These are phyloP conservation scores for Dendrobium huoshanense DNA, from an alignment of 106 monocot species.

Conservation along the genomic window DNA sequence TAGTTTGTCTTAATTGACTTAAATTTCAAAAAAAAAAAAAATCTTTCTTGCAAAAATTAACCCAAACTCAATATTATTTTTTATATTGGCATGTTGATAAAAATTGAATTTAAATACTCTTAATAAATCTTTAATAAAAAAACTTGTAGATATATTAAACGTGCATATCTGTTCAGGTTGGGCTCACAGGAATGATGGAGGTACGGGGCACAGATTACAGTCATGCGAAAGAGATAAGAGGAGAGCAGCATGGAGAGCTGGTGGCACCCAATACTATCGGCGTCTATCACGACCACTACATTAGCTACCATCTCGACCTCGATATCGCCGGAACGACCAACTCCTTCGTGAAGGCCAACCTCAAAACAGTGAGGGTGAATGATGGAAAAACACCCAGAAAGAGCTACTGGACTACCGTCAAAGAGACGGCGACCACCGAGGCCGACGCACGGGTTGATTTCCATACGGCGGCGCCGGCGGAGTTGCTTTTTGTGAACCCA, in stretches of 20 bases:
- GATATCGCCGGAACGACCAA: slow-evolving; percentile 51
- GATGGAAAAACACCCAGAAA: slow-evolving; percentile 19
- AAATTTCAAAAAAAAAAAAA: no score
- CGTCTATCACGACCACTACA: slow-evolving; percentile 63
- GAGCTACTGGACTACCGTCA: slow-evolving; percentile 61
- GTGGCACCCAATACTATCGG: slow-evolving; percentile 42
- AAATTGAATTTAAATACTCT: no score
- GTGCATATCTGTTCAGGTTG: slow-evolving; percentile 16
- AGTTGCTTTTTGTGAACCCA: slow-evolving; percentile 41
- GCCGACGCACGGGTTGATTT: slow-evolving; percentile 32
- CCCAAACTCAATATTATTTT: no score
- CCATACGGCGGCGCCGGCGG: slow-evolving; percentile 13
- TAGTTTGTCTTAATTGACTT: no score
- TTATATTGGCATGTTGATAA: no score
- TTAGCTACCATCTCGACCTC: slow-evolving; percentile 67
- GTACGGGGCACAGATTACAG: slow-evolving; percentile 38
- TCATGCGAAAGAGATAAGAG: slow-evolving; percentile 26
- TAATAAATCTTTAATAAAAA: no score
- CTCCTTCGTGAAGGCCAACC: slow-evolving; percentile 45
- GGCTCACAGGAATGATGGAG: slow-evolving; percentile 51
- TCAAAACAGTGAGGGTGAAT: slow-evolving; percentile 13
- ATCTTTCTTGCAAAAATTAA: no score
- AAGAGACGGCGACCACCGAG: slow-evolving; percentile 46
- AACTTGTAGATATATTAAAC: no score
- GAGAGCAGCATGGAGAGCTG: slow-evolving; percentile 38